Base-by-base conservation (phyloP, 2,329 filamentous ascomycete species). In the Monilinia polystroma region DNA sequence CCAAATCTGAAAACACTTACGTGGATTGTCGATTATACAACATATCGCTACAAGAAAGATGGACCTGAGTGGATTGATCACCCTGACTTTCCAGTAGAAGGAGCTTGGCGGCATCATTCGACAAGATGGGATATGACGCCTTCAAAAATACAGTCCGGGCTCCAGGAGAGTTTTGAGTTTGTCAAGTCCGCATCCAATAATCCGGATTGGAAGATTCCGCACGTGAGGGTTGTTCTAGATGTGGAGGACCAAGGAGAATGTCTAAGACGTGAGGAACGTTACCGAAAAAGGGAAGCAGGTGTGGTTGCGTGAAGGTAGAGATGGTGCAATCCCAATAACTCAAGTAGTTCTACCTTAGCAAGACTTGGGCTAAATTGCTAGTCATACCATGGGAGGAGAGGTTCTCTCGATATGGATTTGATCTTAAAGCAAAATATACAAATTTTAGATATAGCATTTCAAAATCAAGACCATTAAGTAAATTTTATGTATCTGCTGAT, bases 31-130 rank as follows among this genome's bases (percentile, higher is more conserved):
- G 57, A 59, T 35, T 59, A 59, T 59, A 35, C 14, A 2, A 35
- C 43, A 49, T 59, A 59, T 59, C 57, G 57, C 16, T 49, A 59
- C 35, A 59, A 20, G 12, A 18, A 14, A 23, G 26, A 49, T 3
- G 57, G 57, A 18, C 57, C 57, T 51, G 29, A 20, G 45, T 60
- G 43, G 43, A 18, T 60, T 35, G 57, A 60, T 35, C 57, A 60
- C 45, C 57, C 29, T 11, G 29, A 49, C 10, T 60, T 60, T 14
- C 26, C 57, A 12, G 49, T 60, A 23, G 57, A 60, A 38, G 57
- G 45, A 12, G 49, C 10, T 6, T 60, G 57, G 43, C 7, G 29
- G n/a, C n/a, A 32, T 51, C 43, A 60, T 32, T 2, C 43, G 43
- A 16, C 57, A 49, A 51, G 45, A 35, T 18, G 29, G 29, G 57